Evolutionary conservation across 306 rosid genomes (phyloP), one percentile per base, ranked within the genome.

Genomic region (Trifolium subterraneum): DNA sequence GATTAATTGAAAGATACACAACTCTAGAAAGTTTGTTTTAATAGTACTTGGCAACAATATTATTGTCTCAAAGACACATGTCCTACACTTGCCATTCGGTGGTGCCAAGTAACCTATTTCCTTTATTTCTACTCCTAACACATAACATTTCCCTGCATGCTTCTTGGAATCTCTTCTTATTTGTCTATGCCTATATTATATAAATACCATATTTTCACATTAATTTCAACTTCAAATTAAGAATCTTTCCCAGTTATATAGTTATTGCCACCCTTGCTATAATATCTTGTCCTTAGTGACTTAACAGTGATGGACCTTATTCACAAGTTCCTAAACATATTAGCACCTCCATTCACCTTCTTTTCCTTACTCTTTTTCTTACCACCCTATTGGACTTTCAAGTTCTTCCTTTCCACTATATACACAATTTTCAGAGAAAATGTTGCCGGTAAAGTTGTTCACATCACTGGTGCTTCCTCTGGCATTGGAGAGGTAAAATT

Each of bases 391-490:
- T 77, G 75, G 56, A 41, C 80, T 47, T 54, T 83, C 87, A 86
- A 69, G 70, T 56, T 78, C 68, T 79, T 86, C 73, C 61, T 77
- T 52, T 86, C 74, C 33, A 59, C 58, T 51, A 3, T 87, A 1
- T 64, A 33, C 59, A 59, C 33, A 50, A 13, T 86, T 36, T 81
- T 86, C 84, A 18, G 19, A 7, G 94, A 91, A 79, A 75, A 81
- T 65, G 66, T 89, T 7, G 25, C 87, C 4, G 87, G 88, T 14
- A 87, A 91, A 71, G 95, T 91, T 41, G 80, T 91, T 73, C 84
- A 87, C 68, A 86, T 91, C 60, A 89, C 93, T 6, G 89, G 95
- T 25, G 93, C 95, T 75, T 89, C 91, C 72, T 91, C 93, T 4
- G 80, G 63, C 61, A 64, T 60, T 39, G 73, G 84, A 10, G 73